Evolutionary conservation across 495 filamentous ascomycete species (phyloP), one percentile per base, ranked within the genome.

Genomic region (Neurospora sp.): DNA sequence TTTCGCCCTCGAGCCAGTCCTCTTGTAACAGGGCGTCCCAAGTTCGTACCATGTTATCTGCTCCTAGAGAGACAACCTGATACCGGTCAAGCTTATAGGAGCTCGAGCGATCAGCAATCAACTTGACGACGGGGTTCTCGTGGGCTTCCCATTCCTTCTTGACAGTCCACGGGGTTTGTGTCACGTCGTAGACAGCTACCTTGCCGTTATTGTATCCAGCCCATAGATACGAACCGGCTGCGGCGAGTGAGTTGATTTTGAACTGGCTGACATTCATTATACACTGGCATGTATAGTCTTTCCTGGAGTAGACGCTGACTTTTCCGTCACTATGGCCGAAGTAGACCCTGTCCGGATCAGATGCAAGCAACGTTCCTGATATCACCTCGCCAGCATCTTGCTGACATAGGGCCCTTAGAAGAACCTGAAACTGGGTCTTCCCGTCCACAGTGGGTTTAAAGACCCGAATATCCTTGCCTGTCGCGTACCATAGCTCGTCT

Each of bases 21-120:
- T 97, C 93, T 79, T 94, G 90, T 42, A 98, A 82, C 83, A 97
- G 91, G 1, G 95, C 96, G 81, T 99, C 96, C 96, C 96, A 99
- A 16, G 93, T 82, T 70, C 92, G 89, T 74, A 98, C 81, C 81
- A 88, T 87, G 78, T 95, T 96, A 79, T 98, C 96, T 5, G 90
- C 90, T 40, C 96, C 96, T 2, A 98, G 84, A 1, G 93, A 95
- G n/a, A 93, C 87, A 31, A 98, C 94, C 77, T 97, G 94, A 48
- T 91, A 84, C 18, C 93, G 89, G 75, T 95, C 94, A 74, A 96
- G 87, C 71, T 90, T 93, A 90, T 94, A 98, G 44, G 94, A 88
- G 80, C 93, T 94, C 69, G 93, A 92, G 5, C 86, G 85, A 80
- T 99, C 96, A 14, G 92, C 89, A 69, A 92, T 83, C 20, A 99